Evolutionary conservation across 2,329 filamentous ascomycete species (phyloP).

Genomic region (Leptographium flavum): DNA sequence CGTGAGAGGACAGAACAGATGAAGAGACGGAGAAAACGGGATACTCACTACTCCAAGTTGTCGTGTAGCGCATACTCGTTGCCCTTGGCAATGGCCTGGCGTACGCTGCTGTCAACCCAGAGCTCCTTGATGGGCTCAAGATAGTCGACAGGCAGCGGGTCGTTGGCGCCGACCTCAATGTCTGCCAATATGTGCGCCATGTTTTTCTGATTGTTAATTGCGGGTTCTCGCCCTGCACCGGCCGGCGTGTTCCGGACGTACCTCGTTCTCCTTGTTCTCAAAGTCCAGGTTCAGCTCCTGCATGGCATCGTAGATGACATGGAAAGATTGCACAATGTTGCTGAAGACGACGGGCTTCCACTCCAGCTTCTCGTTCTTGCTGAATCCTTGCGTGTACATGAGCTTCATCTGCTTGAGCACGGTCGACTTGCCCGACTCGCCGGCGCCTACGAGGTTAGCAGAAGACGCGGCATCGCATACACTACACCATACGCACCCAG

Average conservation of each 20-base stretch:
- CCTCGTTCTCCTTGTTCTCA: conserved; percentile 65
- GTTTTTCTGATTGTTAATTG: conserved; percentile 46
- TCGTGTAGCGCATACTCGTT: conserved; percentile 96
- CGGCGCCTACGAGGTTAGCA: conserved; percentile 53
- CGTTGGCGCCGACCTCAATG: conserved; percentile 68
- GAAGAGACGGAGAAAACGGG: background rate
- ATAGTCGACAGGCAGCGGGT: conserved; percentile 65
- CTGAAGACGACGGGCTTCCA: conserved; percentile 93
- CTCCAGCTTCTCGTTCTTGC: conserved; percentile 76
- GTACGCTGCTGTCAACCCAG: conserved; percentile 75
- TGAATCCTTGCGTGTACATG: conserved; percentile 89
- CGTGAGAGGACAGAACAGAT: background rate
- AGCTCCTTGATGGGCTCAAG: conserved; percentile 68
- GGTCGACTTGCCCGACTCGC: conserved; percentile 91
- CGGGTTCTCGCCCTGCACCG: background rate
- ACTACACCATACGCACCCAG: conserved; percentile 65
- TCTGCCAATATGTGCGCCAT: conserved; percentile 66
- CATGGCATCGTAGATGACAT: conserved; percentile 85
- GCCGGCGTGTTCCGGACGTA: conserved; percentile 24
- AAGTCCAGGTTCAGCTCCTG: conserved; percentile 68
- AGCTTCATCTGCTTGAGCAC: conserved; percentile 99
- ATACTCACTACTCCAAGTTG: conserved; percentile 76
- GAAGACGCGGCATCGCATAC: too few species aligned
- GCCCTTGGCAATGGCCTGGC: conserved; percentile 77
- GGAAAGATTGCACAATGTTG: conserved; percentile 86